Conservation (phyloP, 352 stramenopile species). For the Pythium utonaiense region DNA sequence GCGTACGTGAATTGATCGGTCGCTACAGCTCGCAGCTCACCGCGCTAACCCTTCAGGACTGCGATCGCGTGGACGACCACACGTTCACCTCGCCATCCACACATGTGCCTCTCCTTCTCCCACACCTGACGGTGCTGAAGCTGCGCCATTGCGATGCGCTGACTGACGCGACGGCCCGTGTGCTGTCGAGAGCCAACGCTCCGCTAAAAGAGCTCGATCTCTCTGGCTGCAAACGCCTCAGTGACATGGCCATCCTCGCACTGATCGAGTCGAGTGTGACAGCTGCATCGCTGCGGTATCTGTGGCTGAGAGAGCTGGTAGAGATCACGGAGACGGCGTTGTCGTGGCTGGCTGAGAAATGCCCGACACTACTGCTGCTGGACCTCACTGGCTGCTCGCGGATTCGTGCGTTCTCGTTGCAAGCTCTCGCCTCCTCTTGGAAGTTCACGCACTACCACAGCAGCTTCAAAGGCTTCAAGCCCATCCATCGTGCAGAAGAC, state of each 20-base stretch:
- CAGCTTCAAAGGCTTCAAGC: conserved; percentile 74
- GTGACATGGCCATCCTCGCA: conserved; percentile 75
- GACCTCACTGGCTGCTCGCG: conserved; percentile 54
- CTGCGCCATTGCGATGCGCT: conserved; percentile 39
- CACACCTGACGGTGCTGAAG: conserved; percentile 34
- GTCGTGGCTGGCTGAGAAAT: conserved; percentile 86
- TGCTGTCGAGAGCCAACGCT: conserved; percentile 42
- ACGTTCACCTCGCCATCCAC: conserved; percentile 5
- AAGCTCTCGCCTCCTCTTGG: conserved; percentile 54
- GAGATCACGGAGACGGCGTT: conserved; percentile 74
- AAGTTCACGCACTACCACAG: conserved; percentile 48
- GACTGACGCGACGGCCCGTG: conserved; percentile 39
- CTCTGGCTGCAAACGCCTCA: conserved; percentile 63
- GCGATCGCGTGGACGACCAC: conserved; percentile 22
- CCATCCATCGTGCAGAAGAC: conserved; percentile 70
- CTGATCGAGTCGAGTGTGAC: conserved; percentile 45
- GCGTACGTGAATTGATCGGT: conserved; percentile 16
- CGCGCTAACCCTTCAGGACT: conserved; percentile 20
- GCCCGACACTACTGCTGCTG: conserved; percentile 49
- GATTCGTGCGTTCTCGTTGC: conserved; percentile 48
- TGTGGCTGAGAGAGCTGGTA: conserved; percentile 64
- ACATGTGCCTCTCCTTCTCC: neutral
- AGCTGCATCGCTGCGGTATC: conserved; percentile 38
- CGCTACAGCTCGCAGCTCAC: conserved; percentile 31
- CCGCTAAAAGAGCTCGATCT: conserved; percentile 79